Evolutionary conservation across 164 flowering plant species (phyloP), one percentile per base, ranked within the genome.

Genomic region (Piper longum): DNA sequence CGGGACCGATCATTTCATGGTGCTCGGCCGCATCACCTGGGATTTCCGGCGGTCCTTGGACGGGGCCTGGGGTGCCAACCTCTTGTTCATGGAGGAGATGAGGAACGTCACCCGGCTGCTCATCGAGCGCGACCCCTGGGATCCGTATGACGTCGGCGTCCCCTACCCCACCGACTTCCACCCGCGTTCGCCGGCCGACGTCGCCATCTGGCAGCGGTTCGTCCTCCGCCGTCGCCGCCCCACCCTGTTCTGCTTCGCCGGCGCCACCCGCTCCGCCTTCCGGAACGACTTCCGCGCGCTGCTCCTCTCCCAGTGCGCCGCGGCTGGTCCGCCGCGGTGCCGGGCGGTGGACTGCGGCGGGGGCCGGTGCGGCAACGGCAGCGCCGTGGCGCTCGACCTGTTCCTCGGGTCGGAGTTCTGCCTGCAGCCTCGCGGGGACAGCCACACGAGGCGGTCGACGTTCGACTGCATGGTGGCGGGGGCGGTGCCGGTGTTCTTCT

Each of bases 381-480:
- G 82, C 12, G 67, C 91, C 16, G 79, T 76, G 51, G 80, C 86
- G 11, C 76, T 90, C 11, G 82, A 83, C 69, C 71, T 85, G 42
- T 93, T 93, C 68, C 72, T 93, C 48, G 83, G 70, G 60, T 83
- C 97, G 44, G 83, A 85, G 2, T 93, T 93, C 63, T 93, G 99
- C 61, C 65, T 93, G 54, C 99, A 93, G 74, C 97, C 99, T 39
- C 67, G 97, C 44, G 99, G 99, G 7, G 99, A 93, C 41, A 88
- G 97, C 67, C 88, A 85, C 71, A 90, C 98, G 0, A 72, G 98
- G n/a, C 77, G 95, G 69, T 93, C 96, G 0, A 82, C 85, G 5
- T 93, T 93, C 59, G 97, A 93, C 63, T 93, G 99, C 76, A 90
- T 93, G 99, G 26, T 93, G 17, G 98, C 98, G 72, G 99, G 99